Evolutionary conservation across 2,329 filamentous ascomycete genomes (phyloP).

Genomic region (Hypoxylon rubiginosum): DNA sequence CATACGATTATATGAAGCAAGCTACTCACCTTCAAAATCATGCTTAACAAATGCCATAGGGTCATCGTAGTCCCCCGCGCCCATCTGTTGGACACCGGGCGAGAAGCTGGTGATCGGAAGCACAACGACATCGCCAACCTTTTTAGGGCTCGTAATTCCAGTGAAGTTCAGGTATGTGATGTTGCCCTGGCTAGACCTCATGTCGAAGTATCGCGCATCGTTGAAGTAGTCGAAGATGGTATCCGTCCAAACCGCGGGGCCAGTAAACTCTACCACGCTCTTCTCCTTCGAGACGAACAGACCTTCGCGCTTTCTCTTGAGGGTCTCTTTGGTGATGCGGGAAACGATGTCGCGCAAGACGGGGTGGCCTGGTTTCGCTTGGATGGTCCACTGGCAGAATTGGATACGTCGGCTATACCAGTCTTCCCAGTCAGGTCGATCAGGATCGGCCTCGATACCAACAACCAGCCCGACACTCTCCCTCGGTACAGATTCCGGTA

Average conservation of each 20-base stretch:
- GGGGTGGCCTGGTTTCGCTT: slow-evolving; percentile 93
- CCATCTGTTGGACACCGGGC: slow-evolving; percentile 94
- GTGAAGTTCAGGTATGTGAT: slow-evolving; percentile 93
- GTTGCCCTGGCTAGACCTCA: slow-evolving; percentile 75
- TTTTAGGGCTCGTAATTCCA: slow-evolving; percentile 83
- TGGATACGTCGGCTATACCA: slow-evolving; percentile 98
- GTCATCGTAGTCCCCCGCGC: slow-evolving; percentile 86
- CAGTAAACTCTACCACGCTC: slow-evolving; percentile 92
- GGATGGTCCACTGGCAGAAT: slow-evolving; percentile 99
- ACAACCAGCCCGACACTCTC: slow-evolving; percentile 87
- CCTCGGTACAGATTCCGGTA: slow-evolving; percentile 82
- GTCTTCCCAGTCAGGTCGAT: slow-evolving; percentile 89
- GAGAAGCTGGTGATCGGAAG: slow-evolving; percentile 98
- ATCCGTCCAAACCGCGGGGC: slow-evolving; percentile 95
- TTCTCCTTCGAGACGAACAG: slow-evolving; percentile 69
- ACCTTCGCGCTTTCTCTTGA: slow-evolving; percentile 76
- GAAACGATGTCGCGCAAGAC: slow-evolving; percentile 89
- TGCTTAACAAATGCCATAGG: slow-evolving; percentile 99
- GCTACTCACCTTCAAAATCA: slow-evolving; percentile 85
- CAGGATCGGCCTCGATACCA: slow-evolving; percentile 96
- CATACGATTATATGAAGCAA: not conserved
- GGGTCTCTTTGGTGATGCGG: slow-evolving; percentile 85
- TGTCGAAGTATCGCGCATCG: slow-evolving; percentile 88
- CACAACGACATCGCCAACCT: slow-evolving; percentile 92
- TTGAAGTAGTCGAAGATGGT: slow-evolving; percentile 94